Evolutionary conservation across 345 rosid species (phyloP).

Genomic region (Murraya paniculata): DNA sequence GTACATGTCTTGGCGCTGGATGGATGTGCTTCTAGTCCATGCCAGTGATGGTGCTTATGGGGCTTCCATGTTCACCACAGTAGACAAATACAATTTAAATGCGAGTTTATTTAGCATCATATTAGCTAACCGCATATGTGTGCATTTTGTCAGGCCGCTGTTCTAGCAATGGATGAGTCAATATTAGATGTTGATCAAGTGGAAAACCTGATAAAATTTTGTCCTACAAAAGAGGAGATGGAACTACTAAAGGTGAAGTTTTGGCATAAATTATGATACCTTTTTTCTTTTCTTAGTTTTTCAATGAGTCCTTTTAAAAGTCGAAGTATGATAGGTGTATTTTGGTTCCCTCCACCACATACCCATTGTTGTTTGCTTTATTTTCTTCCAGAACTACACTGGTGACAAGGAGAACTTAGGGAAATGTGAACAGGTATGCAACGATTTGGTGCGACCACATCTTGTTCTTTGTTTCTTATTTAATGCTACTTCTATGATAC

Average conservation of each 20-base stretch:
- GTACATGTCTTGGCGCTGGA: background rate
- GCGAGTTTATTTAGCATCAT: background rate
- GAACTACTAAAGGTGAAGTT: constrained; percentile 84
- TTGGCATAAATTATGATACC: constrained; percentile 21
- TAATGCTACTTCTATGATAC: background rate
- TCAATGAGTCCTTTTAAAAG: background rate
- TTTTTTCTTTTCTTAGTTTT: background rate
- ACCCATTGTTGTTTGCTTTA: constrained; percentile 1
- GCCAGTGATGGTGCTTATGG: background rate
- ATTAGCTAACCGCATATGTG: constrained; percentile 11
- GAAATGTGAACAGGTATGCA: constrained; percentile 94
- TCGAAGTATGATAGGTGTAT: background rate
- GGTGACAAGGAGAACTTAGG: constrained; percentile 85
- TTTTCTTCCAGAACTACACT: constrained; percentile 54
- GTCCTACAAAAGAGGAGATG: constrained; percentile 99
- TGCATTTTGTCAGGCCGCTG: constrained; percentile 71
- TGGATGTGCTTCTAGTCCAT: background rate
- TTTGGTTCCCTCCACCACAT: background rate
- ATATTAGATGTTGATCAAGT: constrained; percentile 94
- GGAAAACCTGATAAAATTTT: constrained; percentile 96
- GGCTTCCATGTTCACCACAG: background rate
- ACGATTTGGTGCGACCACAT: constrained; percentile 4
- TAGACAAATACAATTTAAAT: background rate
- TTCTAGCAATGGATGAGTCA: constrained; percentile 91
- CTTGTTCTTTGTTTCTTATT: constrained; percentile 2